Percentiles rank a stretch among this genome's conserved stretches.
Conservation (phyloP, 768 basidiomycete genomes). For the Mycena indigotica region DNA sequence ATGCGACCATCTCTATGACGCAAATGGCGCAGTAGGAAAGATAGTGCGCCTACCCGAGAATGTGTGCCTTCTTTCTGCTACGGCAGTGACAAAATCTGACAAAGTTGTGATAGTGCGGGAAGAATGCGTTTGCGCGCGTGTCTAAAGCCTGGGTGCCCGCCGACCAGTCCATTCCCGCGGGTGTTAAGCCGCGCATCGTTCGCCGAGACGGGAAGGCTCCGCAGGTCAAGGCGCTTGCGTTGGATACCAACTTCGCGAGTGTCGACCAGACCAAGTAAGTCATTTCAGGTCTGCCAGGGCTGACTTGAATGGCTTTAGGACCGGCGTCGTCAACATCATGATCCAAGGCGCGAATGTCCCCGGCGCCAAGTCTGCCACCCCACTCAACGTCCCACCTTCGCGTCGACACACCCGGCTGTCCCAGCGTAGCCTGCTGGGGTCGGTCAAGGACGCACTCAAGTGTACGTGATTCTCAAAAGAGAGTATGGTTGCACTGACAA, state of each 20-base stretch:
- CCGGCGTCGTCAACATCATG: slow-evolving; percentile 13
- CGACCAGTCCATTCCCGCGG: slow-evolving; percentile 16
- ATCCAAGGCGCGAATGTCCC: slow-evolving; percentile 14
- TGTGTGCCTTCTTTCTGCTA: slow-evolving; percentile 17
- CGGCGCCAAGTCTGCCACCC: neutral
- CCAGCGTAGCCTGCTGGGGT: slow-evolving; percentile 2
- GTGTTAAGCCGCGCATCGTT: slow-evolving; percentile 5
- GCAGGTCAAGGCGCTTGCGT: slow-evolving; percentile 13
- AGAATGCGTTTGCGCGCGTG: slow-evolving; percentile 12
- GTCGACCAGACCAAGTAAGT: slow-evolving; percentile 19
- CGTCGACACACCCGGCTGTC: neutral
- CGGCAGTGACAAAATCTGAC: neutral
- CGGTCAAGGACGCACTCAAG: neutral
- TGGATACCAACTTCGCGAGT: slow-evolving; percentile 18
- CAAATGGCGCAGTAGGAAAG: slow-evolving; percentile 34
- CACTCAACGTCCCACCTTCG: neutral
- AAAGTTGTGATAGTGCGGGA: slow-evolving; percentile 6
- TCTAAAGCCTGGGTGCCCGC: slow-evolving; percentile 5
- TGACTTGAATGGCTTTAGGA: too few relatives aligned
- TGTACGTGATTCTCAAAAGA: neutral
- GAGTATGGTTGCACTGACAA: neutral
- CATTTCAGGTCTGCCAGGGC: too few relatives aligned
- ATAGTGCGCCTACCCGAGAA: slow-evolving; percentile 37
- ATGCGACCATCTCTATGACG: slow-evolving; percentile 34
- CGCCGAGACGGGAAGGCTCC: slow-evolving; percentile 14